Conservation (phyloP, 768 basidiomycete species). For the Suillus ampliporus region DNA sequence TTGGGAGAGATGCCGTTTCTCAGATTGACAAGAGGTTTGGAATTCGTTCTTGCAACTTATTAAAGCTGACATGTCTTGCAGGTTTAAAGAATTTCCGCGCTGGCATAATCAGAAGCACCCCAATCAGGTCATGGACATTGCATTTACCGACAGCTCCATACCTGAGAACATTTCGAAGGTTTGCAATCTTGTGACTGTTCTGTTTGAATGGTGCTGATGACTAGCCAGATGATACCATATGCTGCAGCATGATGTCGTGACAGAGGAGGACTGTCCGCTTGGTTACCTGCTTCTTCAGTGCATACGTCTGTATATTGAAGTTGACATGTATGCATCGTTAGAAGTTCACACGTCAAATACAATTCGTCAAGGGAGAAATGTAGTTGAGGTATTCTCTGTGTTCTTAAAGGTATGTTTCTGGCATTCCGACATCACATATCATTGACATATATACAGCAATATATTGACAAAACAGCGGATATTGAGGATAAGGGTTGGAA, state of each 20-base stretch:
- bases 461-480: background rate
- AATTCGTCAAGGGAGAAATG: conserved; percentile 23
- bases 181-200: background rate
- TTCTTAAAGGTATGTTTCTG: conserved; percentile 26
- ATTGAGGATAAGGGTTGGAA: conserved; percentile 30
- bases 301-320: conserved; percentile 36
- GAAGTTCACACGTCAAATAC: conserved; percentile 39
- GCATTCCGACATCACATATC: background rate
- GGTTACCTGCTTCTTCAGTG: conserved; percentile 37
- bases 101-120: background rate
- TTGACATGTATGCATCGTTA: conserved; percentile 36
- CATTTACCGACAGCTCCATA: background rate
- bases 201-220: background rate
- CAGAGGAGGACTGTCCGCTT: conserved; percentile 2
- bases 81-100: background rate
- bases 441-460: conserved; percentile 5
- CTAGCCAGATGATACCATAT: conserved; percentile 35
- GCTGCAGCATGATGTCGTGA: conserved; percentile 32
- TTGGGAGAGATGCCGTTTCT: background rate
- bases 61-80: background rate
- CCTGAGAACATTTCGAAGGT: background rate
- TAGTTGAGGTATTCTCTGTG: conserved; percentile 22
- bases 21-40: conserved; percentile 1
- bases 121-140: conserved; percentile 1
- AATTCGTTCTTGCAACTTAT: background rate